Conservation (phyloP, 805 yeast genomes). For the Tetrapisispora nanseiensis region DNA sequence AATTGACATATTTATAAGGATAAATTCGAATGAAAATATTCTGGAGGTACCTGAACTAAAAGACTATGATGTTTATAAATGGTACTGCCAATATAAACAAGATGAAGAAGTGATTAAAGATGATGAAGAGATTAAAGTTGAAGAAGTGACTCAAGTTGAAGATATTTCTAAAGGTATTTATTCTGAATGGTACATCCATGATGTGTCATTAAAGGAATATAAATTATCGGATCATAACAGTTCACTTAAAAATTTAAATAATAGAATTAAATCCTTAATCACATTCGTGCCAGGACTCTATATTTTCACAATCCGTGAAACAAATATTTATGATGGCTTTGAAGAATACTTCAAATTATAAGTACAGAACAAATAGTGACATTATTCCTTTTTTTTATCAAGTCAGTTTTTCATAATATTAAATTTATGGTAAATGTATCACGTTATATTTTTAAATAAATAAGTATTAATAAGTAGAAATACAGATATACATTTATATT, state of each 20-base stretch:
- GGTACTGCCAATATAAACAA: neutral
- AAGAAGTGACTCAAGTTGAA: neutral
- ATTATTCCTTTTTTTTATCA: no score
- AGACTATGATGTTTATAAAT: neutral
- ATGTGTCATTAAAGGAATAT: neutral
- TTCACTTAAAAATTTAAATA: neutral
- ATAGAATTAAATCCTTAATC: neutral
- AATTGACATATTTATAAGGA: neutral
- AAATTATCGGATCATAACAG: neutral
- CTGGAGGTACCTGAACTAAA: neutral
- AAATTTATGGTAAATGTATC: no score
- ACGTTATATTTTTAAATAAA: no score
- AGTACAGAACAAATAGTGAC: neutral
- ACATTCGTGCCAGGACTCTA: neutral
- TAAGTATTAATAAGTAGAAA: no score
- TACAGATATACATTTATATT: neutral
- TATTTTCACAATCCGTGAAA: neutral
- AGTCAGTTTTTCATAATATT: no score
- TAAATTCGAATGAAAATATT: neutral
- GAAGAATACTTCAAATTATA: neutral
- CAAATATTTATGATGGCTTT: constrained; percentile 1
- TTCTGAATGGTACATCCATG: neutral
- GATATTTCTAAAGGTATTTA: neutral
- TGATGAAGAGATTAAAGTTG: no score
- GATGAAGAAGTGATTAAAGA: no score